Evolutionary conservation across 192 early-diverging fungal species (phyloP).

Genomic region (Coemansia sp.): DNA sequence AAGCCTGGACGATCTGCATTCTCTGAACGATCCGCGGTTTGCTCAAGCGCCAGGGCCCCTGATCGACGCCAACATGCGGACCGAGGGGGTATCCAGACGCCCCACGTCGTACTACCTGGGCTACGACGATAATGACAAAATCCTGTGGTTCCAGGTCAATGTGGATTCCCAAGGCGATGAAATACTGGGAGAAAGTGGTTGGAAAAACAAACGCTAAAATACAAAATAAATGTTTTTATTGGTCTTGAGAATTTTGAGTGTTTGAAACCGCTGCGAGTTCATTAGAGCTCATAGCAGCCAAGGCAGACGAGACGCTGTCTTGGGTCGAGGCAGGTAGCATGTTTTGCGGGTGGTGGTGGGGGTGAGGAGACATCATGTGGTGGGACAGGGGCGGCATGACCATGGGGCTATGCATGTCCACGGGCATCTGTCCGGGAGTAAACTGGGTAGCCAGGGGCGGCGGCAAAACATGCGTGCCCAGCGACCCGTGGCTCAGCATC

Average conservation of each 20-base stretch:
- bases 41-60: conserved; percentile 7
- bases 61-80: background rate
- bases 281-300: background rate
- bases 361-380: conserved; percentile 8
- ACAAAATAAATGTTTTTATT: conserved; percentile 2
- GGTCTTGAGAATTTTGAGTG: too few relatives aligned
- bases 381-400: conserved; percentile 6
- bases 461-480: conserved; percentile 20
- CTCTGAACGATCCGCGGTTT: conserved; percentile 8
- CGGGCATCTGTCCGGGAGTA: background rate
- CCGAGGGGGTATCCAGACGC: background rate
- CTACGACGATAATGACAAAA: conserved; percentile 17
- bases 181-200: conserved; percentile 12
- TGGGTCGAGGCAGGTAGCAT: background rate
- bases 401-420: conserved; percentile 20
- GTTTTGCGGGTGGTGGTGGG: conserved; percentile 19
- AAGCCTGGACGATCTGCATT: conserved; percentile 13
- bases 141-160: conserved; percentile 42
- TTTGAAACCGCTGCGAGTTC: too few relatives aligned
- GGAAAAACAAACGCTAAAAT: conserved; percentile 11
- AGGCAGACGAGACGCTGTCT: background rate
- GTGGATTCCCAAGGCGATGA: conserved; percentile 20
- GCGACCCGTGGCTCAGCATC: conserved; percentile 9
- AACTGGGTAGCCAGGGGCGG: conserved; percentile 16
- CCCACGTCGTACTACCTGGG: conserved; percentile 31